Evolutionary conservation across 1,284 basidiomycete species (phyloP).

Genomic region (Boletus subluridellus): DNA sequence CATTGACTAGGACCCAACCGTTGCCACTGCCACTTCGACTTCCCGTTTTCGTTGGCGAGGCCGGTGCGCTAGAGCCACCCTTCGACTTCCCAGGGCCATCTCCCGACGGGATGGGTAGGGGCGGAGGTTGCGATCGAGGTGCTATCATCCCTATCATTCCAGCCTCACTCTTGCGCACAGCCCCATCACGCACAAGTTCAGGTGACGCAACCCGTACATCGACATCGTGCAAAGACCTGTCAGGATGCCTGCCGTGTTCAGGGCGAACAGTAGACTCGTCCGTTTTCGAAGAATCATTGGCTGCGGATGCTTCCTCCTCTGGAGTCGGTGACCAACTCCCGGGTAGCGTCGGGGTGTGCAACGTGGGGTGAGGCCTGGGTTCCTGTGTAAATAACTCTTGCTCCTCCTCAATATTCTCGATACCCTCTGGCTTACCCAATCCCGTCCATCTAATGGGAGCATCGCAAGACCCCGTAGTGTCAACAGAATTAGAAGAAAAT

Average conservation of each 20-base stretch:
- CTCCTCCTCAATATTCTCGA: slow-evolving; percentile 32
- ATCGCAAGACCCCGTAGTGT: slow-evolving; percentile 42
- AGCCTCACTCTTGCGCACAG: slow-evolving; percentile 51
- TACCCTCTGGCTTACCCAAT: slow-evolving; percentile 33
- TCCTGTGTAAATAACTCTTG: slow-evolving; percentile 30
- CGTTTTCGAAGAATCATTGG: slow-evolving; percentile 27
- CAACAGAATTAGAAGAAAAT: slow-evolving; percentile 43
- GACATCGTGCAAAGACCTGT: slow-evolving; percentile 47
- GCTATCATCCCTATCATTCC: slow-evolving; percentile 49
- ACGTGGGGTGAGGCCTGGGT: slow-evolving; percentile 12
- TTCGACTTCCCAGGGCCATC: slow-evolving; percentile 27
- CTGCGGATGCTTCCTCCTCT: slow-evolving; percentile 28
- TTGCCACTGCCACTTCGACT: slow-evolving; percentile 39
- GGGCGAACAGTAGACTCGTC: slow-evolving; percentile 32
- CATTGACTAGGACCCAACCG: slow-evolving; percentile 66
- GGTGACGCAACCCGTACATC: slow-evolving; percentile 46
- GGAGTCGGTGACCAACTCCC: slow-evolving; percentile 29
- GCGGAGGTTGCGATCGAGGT: slow-evolving; percentile 27
- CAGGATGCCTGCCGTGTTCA: slow-evolving; percentile 30
- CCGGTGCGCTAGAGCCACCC: slow-evolving; percentile 26
- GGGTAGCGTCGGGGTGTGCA: slow-evolving; percentile 25
- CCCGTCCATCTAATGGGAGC: slow-evolving; percentile 56
- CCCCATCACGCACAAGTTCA: slow-evolving; percentile 39
- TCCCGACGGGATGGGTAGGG: slow-evolving; percentile 28
- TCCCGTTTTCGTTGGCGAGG: slow-evolving; percentile 35